phyloP scores from a whole-genome alignment of 306 rosid species.

The Astragalus membranaceus region DNA sequence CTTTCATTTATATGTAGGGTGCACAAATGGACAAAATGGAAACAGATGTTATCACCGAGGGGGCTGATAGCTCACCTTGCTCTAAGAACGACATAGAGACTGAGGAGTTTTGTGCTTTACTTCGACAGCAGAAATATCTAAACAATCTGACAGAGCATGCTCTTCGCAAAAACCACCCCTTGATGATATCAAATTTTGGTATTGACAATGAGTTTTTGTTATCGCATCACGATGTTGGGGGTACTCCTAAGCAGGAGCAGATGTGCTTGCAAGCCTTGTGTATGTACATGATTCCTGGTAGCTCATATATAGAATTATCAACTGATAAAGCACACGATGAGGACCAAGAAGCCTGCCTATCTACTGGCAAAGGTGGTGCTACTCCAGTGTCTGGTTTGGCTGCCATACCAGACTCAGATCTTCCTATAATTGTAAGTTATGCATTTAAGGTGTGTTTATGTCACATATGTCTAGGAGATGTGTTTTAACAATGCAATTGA shows the following conservation, averaged over 20 bases:
- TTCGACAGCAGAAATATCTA: slow-evolving; percentile 67
- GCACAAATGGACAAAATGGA: slow-evolving; percentile 62
- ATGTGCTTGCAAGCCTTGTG: slow-evolving; percentile 80
- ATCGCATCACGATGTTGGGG: slow-evolving; percentile 39
- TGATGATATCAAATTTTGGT: slow-evolving; percentile 60
- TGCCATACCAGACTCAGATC: slow-evolving; percentile 45
- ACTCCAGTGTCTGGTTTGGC: slow-evolving; percentile 31
- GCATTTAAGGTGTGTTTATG: neutral
- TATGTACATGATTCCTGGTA: slow-evolving; percentile 54
- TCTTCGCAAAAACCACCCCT: slow-evolving; percentile 78
- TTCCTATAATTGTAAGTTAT: slow-evolving; percentile 62
- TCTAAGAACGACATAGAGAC: slow-evolving; percentile 40
- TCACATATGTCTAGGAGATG: neutral
- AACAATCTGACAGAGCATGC: slow-evolving; percentile 73
- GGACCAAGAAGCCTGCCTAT: slow-evolving; percentile 37
- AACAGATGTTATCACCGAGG: slow-evolving; percentile 33
- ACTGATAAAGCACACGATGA: slow-evolving; percentile 40
- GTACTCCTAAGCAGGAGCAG: slow-evolving; percentile 62
- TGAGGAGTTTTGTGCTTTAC: slow-evolving; percentile 51
- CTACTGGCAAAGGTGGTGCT: slow-evolving; percentile 36
- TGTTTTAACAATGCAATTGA: neutral
- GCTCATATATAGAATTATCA: slow-evolving; percentile 44
- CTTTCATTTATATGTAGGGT: slow-evolving; percentile 49
- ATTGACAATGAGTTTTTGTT: slow-evolving; percentile 47
- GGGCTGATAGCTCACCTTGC: slow-evolving; percentile 41